Evolutionary conservation across 495 filamentous ascomycete species (phyloP).

Genomic region (Glonium stellatum): DNA sequence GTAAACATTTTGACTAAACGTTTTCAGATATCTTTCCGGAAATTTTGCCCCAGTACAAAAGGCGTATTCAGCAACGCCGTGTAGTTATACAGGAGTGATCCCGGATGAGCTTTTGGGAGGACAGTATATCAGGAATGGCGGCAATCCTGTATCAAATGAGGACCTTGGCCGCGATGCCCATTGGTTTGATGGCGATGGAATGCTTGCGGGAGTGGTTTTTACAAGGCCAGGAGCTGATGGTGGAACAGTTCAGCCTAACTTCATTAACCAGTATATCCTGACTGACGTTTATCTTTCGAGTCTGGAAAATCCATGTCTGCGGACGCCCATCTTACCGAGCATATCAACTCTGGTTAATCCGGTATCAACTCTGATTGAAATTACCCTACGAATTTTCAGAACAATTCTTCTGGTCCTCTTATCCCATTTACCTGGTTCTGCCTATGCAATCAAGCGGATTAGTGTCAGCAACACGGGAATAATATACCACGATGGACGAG

Average conservation of each 20-base stretch:
- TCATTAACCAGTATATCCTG: constrained; percentile 57
- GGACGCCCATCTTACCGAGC: constrained; percentile 51
- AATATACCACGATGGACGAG: constrained; percentile 57
- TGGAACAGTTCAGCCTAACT: constrained; percentile 44
- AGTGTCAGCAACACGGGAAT: constrained; percentile 60
- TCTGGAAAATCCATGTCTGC: constrained; percentile 36
- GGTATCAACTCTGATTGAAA: constrained; percentile 36
- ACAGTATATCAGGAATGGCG: constrained; percentile 63
- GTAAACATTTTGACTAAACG: not conserved
- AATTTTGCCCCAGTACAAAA: constrained; percentile 58
- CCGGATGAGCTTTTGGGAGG: constrained; percentile 55
- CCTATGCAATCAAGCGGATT: constrained; percentile 50
- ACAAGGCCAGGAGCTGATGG: constrained; percentile 29
- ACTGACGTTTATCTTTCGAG: constrained; percentile 55
- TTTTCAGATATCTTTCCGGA: constrained; percentile 46
- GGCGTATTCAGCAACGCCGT: constrained; percentile 44
- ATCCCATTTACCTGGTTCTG: constrained; percentile 48
- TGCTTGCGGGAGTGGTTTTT: constrained; percentile 60
- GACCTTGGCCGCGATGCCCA: constrained; percentile 50
- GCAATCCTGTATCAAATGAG: constrained; percentile 57
- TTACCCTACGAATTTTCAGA: constrained; percentile 44
- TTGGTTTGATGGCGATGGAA: constrained; percentile 68
- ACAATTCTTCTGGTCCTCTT: constrained; percentile 48
- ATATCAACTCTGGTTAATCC: constrained; percentile 55
- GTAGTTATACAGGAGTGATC: constrained; percentile 46